Base-by-base conservation (phyloP, 2,329 filamentous ascomycete genomes). In the Apiospora aurea region DNA sequence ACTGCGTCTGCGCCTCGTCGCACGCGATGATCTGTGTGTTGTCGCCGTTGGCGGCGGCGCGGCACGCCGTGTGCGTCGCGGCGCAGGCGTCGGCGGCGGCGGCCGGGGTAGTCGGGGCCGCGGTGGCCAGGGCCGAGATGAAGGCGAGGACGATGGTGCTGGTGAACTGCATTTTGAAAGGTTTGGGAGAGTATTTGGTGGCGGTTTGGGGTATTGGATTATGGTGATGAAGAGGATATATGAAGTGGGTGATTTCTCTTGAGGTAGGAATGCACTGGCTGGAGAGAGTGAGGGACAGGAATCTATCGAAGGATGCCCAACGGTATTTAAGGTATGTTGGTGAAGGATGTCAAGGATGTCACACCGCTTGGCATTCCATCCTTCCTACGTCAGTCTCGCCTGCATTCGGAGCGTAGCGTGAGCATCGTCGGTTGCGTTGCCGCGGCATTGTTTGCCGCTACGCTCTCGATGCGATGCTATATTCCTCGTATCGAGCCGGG, bases 311-410 rank as follows among this genome's bases (percentile, higher is more conserved):
- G 34, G 57, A 41, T 64, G 29, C 21, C 57, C 57, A 61, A 61
- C 53, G 53, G 29, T 61, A 61, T 61, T 61, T 61, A 61, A 61
- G 53, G 53, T 61, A 29, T 61, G 53, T 61, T 61, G 49, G 57
- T 41, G 57, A 64, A 64, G 57, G 29, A 41, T 41, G 34, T n/a
- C 57, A 64, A 64, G 57, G 29, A 41, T 41, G 34, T n/a, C 57
- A 64, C 57, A 41, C 34, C 57, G 34, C 57, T 64, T 64, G 57
- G 34, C 57, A 38, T 41, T 64, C 21, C 3, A 13, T 64, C 53
- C 53, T 61, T 38, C 53, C 53, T 61, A 61, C 53, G 53, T 61
- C 53, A 61, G 34, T 21, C 34, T 61, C 26, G 53, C 53, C 38
- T 34, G 53, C 29, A 38, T 7, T 61, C 7, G 29, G 29, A 1